Evolutionary conservation across 176 grass and related monocot species (phyloP), one percentile per base, ranked within the genome.

Genomic region (Eleusine indica): DNA sequence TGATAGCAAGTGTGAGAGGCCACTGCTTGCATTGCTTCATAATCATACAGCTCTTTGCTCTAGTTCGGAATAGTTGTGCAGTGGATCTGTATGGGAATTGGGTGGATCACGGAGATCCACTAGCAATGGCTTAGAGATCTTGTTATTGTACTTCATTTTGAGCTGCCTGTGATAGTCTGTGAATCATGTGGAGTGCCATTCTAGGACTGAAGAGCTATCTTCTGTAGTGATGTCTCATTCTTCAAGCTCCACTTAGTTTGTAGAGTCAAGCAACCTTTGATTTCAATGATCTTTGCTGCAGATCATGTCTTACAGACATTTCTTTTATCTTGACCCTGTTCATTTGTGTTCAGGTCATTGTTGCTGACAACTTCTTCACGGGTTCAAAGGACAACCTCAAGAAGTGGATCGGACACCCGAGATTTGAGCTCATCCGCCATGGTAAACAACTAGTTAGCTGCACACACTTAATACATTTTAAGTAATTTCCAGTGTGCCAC

Each of bases 381-480:
- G 97, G 97, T 60, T 96, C 97, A 38, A 99, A 99, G 87, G 97
- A 99, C 86, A 99, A 99, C 86, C 86, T 99, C 57, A 96, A 86
- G 84, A 99, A 96, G 86, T 99, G 97, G 97, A 96, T 96, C 6
- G 97, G 97, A 5, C 96, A 99, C 83, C 93, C 97, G 35, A 99
- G 97, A 99, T 99, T 99, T 92, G 97, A 99, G 89, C 88, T 99
- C 81, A 96, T 99, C 86, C 90, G 97, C 68, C 97, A 99, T 73
- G 96, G 96, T 98, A 98, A 67, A 91, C 74, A 66, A 60, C 73
- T 82, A 65, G 11, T 53, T 83, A 14, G 25, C 61, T 78, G 3
- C 61, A 30, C 63, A 81, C 21, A 4, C 35, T 82, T 15, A 70
- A 66, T 19, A 2, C 37, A 54, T 71, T 53, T 66, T 32, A 5